Evolutionary conservation across 805 yeast genomes (phyloP).

Genomic region (Spathaspora girioi): DNA sequence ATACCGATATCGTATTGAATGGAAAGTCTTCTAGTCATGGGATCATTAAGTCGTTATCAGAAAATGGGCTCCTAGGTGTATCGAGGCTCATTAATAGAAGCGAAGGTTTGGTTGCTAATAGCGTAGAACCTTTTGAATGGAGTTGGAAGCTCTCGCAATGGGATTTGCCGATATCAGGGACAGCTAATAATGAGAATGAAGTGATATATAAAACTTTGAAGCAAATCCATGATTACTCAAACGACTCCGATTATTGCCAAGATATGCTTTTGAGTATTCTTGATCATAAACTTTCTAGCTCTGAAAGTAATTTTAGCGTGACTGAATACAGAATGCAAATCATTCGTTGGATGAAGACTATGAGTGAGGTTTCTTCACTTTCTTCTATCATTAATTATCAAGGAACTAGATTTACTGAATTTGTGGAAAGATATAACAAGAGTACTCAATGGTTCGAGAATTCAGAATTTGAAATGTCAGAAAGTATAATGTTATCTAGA

Average conservation of each 20-base stretch:
- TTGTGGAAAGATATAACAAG: slow-evolving; percentile 10
- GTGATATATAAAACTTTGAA: slow-evolving; percentile 53
- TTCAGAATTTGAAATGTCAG: slow-evolving; percentile 34
- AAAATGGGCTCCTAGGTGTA: slow-evolving; percentile 56
- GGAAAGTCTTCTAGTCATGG: slow-evolving; percentile 5
- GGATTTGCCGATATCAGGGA: slow-evolving; percentile 57
- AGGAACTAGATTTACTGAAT: background rate
- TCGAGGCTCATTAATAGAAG: slow-evolving; percentile 42
- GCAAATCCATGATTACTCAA: slow-evolving; percentile 31
- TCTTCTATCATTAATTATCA: slow-evolving; percentile 6
- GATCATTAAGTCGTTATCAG: slow-evolving; percentile 37
- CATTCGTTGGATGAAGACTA: slow-evolving; percentile 19
- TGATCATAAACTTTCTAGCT: slow-evolving; percentile 7
- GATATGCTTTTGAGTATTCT: slow-evolving; percentile 17
- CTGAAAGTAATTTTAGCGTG: slow-evolving; percentile 9
- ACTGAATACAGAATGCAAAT: slow-evolving; percentile 13
- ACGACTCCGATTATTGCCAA: slow-evolving; percentile 14
- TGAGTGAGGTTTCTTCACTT: slow-evolving; percentile 23
- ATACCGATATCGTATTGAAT: slow-evolving; percentile 30
- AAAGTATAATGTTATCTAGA: slow-evolving; percentile 43
- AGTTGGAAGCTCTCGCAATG: slow-evolving; percentile 76
- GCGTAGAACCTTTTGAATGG: slow-evolving; percentile 32
- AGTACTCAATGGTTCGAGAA: slow-evolving; percentile 34
- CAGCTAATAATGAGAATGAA: slow-evolving; percentile 36
- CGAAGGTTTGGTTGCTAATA: slow-evolving; percentile 1